A percentile compares a stretch with the other conserved stretches of the same genome.
Conservation (phyloP, 495 filamentous ascomycete genomes). For the Annulohypoxylon nitens region DNA sequence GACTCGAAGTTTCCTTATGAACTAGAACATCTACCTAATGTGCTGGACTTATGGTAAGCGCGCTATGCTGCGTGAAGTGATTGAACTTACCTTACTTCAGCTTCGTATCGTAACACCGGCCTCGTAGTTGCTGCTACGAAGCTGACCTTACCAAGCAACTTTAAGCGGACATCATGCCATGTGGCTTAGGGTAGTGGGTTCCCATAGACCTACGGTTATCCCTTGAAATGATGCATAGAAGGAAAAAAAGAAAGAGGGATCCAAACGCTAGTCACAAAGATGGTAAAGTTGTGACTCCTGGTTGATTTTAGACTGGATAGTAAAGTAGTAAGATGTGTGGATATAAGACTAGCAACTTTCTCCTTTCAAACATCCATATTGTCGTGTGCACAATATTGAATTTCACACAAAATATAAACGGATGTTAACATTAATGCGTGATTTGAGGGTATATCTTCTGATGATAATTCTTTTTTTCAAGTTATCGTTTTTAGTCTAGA, state of each 20-base stretch:
- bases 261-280: not conserved
- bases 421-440: not conserved
- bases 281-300: not conserved
- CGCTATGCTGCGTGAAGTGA: constrained; percentile 7
- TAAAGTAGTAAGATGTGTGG: not conserved
- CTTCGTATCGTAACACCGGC: not conserved
- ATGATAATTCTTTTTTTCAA: not conserved
- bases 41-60: constrained; percentile 16
- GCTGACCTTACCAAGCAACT: not conserved
- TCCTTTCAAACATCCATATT: not conserved
- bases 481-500: not conserved
- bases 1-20: constrained; percentile 26
- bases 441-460: not conserved
- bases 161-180: not conserved
- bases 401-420: not conserved
- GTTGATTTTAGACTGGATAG: not conserved
- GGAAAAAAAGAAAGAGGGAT: not conserved
- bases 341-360: not conserved
- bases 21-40: constrained; percentile 11
- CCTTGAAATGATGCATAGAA: not conserved
- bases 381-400: too few relatives aligned
- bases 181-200: not conserved
- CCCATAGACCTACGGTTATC: not conserved
- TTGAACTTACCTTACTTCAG: constrained; percentile 12
- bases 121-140: not conserved